Base-by-base conservation (phyloP, 148 eudicot species). In the Euryodendron excelsum region DNA sequence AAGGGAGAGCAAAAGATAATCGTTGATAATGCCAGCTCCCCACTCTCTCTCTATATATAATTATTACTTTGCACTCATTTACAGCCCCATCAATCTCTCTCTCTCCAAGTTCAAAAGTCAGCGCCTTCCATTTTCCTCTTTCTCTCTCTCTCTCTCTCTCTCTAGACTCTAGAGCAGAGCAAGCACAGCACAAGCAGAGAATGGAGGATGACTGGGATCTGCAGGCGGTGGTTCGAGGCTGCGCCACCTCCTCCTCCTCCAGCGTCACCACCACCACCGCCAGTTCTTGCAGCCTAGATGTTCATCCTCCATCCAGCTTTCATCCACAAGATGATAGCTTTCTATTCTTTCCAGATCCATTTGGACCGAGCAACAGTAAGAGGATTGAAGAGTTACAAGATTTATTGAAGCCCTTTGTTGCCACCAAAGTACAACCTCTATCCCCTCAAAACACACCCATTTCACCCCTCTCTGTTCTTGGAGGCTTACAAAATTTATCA, bases 201-300 rank as follows among this genome's bases (percentile, higher is more conserved):
- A 72, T 87, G 90, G 85, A 79, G 8, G 92, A 85, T 34, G 95
- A 93, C 79, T 93, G 97, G 97, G 97, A 91, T 85, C 91, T 93
- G 2, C 89, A 83, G 8, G 97, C 97, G 65, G 95, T 93, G 60
- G 97, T 91, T 77, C 72, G 95, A 61, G 84, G 93, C 82, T 88
- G 91, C 85, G 60, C 79, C 80, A 23, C 89, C 79, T 14, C 86
- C 72, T 30, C 90, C 66, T 25, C 95, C 81, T 18, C 90, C 82
- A 17, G 85, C 76, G 39, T 87, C 63, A 11, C 91, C 78, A 5
- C 88, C 72, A 25, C 88, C 31, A n/a, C 85, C 73, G 2, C 83
- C 85, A 34, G n/a, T 50, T 66, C 45, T n/a, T n/a, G n/a, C n/a
- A n/a, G n/a, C n/a, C n/a, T n/a, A 3, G 83, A 81, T 67, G 34